Evolutionary conservation across 108 stramenopile genomes (phyloP).

Genomic region (Cyclostephanos tholiformis): DNA sequence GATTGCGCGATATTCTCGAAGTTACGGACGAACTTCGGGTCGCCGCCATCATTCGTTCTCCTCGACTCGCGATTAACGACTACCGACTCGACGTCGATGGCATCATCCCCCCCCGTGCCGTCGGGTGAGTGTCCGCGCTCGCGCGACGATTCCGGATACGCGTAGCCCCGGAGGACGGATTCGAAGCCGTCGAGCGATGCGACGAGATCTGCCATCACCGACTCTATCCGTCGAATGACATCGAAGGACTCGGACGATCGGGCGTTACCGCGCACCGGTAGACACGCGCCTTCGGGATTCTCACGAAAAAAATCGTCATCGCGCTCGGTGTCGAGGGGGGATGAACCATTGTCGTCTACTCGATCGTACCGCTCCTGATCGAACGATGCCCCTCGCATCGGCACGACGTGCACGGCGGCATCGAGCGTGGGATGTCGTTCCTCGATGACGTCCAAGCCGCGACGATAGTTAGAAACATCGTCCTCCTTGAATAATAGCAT

Average conservation of each 20-base stretch:
- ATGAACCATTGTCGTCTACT: not conserved
- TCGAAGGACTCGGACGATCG: conserved; percentile 8
- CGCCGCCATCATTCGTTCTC: not conserved
- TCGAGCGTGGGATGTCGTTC: not conserved
- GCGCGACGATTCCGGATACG: not conserved
- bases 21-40: conserved; percentile 19
- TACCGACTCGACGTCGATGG: not conserved
- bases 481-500: not conserved
- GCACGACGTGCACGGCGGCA: not conserved
- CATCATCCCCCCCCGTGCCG: too few relatives aligned
- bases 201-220: conserved; percentile 9
- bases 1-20: conserved; percentile 54
- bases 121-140: not conserved
- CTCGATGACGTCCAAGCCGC: not conserved
- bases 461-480: not conserved
- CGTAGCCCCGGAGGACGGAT: conserved; percentile 9
- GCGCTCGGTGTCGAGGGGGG: not conserved
- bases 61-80: not conserved
- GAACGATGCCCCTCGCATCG: conserved; percentile 3
- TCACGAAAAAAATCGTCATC: not conserved
- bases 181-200: not conserved
- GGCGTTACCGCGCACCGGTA: too few relatives aligned
- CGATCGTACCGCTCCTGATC: not conserved
- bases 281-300: too few relatives aligned
- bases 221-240: conserved; percentile 17